Percentiles rank a stretch among this genome's conserved stretches.
These are phyloP conservation scores for Amphichorda felina DNA, from an alignment of 2,329 filamentous ascomycete genomes.

Conservation along the genomic window DNA sequence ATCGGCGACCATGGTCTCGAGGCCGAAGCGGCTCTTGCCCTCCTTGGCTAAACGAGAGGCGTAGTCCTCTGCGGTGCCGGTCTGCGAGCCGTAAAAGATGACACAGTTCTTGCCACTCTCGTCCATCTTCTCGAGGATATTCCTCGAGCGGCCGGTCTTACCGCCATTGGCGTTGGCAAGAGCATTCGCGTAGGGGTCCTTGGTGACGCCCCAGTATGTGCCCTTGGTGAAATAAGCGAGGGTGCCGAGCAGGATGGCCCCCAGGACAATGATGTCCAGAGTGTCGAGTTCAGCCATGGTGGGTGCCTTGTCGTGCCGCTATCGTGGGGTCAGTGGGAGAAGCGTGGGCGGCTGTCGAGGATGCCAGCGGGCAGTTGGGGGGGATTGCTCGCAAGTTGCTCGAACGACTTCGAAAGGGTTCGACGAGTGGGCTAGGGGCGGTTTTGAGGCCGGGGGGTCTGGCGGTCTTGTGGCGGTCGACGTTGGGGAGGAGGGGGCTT, in stretches of 20 bases:
- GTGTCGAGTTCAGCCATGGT: slow-evolving; percentile 92
- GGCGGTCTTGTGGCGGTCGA: too few species aligned
- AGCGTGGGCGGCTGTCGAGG: background rate
- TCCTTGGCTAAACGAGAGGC: slow-evolving; percentile 94
- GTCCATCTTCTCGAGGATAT: slow-evolving; percentile 93
- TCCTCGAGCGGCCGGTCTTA: slow-evolving; percentile 76
- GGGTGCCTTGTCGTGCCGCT: too few species aligned
- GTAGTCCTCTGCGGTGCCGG: slow-evolving; percentile 96
- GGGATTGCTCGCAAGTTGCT: too few species aligned
- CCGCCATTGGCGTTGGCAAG: slow-evolving; percentile 56
- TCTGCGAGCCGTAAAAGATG: slow-evolving; percentile 97
- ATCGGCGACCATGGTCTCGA: slow-evolving; percentile 97
- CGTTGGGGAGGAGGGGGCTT: too few species aligned
- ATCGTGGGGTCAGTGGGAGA: background rate
- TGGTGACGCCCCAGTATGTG: slow-evolving; percentile 78
- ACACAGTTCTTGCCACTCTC: slow-evolving; percentile 95
- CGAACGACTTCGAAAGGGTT: too few species aligned
- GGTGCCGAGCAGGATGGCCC: slow-evolving; percentile 72
- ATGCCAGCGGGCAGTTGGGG: background rate
- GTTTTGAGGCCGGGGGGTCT: too few species aligned
- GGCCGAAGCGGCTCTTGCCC: slow-evolving; percentile 86
- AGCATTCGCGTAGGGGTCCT: slow-evolving; percentile 76
- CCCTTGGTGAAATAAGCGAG: slow-evolving; percentile 97
- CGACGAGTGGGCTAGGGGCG: too few species aligned
- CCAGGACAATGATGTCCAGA: slow-evolving; percentile 86